These are phyloP conservation scores for Agastache rugosa DNA, from an alignment of 257 asterid species.

Conservation along the genomic window DNA sequence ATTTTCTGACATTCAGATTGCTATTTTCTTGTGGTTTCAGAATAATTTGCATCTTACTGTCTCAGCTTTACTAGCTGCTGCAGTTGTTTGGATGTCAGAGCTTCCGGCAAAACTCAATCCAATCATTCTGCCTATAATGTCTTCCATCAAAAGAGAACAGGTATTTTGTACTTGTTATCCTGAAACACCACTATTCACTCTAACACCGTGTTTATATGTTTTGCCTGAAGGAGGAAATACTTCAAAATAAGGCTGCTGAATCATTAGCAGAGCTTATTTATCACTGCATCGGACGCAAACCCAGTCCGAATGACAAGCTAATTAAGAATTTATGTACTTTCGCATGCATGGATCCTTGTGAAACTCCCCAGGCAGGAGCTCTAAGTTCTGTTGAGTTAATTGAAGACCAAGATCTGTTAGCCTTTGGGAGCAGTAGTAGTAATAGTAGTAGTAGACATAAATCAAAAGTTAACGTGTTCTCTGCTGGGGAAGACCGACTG, in stretches of 20 bases:
- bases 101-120: conserved; percentile 92
- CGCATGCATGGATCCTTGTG: conserved; percentile 94
- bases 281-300: conserved; percentile 86
- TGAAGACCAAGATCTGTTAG: conserved; percentile 88
- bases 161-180: conserved; percentile 36
- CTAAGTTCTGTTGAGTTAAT: conserved; percentile 81
- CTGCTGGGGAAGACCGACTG: conserved; percentile 87
- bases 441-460: conserved; percentile 55
- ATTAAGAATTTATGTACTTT: conserved; percentile 82
- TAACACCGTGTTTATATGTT: conserved; percentile 40
- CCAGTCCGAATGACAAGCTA: conserved; percentile 95
- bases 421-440: conserved; percentile 53
- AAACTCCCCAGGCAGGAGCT: conserved; percentile 94
- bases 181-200: conserved; percentile 29
- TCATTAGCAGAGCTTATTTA: conserved; percentile 90
- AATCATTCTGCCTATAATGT: conserved; percentile 89
- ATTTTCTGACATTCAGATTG: conserved; percentile 36
- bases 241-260: conserved; percentile 95
- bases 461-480: conserved; percentile 68
- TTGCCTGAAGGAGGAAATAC: conserved; percentile 83
- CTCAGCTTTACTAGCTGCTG: conserved; percentile 92
- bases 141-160: conserved; percentile 96
- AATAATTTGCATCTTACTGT: conserved; percentile 88
- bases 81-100: conserved; percentile 96
- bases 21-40: conserved; percentile 58